Conservation (phyloP, 179 eudicot genomes). For the Dionaea muscipula region DNA sequence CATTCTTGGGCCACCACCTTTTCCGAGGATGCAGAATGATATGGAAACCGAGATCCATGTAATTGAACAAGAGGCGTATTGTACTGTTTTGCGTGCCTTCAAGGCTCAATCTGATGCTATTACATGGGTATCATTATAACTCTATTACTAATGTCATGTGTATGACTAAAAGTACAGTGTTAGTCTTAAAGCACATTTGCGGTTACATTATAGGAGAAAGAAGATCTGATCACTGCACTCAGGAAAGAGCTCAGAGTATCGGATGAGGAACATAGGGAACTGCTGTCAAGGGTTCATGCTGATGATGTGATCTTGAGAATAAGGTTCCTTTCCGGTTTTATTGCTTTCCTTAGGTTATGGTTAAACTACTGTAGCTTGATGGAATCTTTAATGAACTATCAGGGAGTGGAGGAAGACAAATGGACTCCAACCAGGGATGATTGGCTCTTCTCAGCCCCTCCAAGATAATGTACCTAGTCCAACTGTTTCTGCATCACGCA, state of each 20-base stretch:
- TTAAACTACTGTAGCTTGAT: not conserved
- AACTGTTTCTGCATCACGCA: constrained; percentile 51
- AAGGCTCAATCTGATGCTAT: constrained; percentile 93
- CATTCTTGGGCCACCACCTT: constrained; percentile 32
- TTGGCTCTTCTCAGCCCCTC: constrained; percentile 27
- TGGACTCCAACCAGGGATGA: constrained; percentile 41
- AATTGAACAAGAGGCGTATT: constrained; percentile 80
- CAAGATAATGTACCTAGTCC: constrained; percentile 48
- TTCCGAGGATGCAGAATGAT: constrained; percentile 42
- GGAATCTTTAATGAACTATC: too few relatives aligned
- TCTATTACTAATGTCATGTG: constrained; percentile 8
- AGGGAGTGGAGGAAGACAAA: constrained; percentile 70
- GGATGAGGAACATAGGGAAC: constrained; percentile 68
- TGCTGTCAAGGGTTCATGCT: constrained; percentile 47
- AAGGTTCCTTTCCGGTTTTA: constrained; percentile 30
- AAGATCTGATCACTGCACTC: constrained; percentile 74
- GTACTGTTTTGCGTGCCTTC: constrained; percentile 73
- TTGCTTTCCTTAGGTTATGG: not conserved
- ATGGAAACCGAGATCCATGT: constrained; percentile 75
- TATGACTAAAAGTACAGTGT: constrained; percentile 5
- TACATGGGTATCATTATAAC: constrained; percentile 46
- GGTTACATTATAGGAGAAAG: constrained; percentile 53
- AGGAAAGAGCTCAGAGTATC: constrained; percentile 78
- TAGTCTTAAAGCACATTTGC: constrained; percentile 10
- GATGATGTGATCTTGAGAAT: constrained; percentile 53